These are phyloP conservation scores for Eucommia ulmoides DNA, from an alignment of 257 asterid genomes.

Conservation along the genomic window DNA sequence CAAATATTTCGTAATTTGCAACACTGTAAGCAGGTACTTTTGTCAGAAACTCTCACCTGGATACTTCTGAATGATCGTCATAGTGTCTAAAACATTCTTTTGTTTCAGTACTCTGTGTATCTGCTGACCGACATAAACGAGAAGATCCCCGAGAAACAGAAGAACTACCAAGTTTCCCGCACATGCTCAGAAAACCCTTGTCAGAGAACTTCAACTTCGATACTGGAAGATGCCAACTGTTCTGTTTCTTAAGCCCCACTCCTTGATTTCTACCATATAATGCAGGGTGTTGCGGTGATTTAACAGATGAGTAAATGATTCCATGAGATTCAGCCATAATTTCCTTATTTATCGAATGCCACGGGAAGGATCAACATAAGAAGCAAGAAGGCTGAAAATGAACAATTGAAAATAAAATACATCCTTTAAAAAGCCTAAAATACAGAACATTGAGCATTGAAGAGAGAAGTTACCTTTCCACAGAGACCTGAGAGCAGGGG, in stretches of 20 bases:
- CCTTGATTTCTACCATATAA: slow-evolving; percentile 27
- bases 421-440: too few relatives aligned
- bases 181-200: slow-evolving; percentile 37
- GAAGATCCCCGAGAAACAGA: slow-evolving; percentile 37
- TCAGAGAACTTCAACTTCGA: slow-evolving; percentile 26
- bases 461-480: too few relatives aligned
- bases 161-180: slow-evolving; percentile 27
- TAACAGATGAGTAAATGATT: slow-evolving; percentile 51
- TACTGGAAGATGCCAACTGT: slow-evolving; percentile 27
- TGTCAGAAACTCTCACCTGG: slow-evolving; percentile 55
- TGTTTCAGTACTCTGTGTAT: too few relatives aligned
- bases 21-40: too few relatives aligned
- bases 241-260: slow-evolving; percentile 26
- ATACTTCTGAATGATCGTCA: slow-evolving; percentile 29
- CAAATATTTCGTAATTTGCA: too few relatives aligned
- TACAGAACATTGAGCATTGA: too few relatives aligned
- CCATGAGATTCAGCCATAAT: slow-evolving; percentile 65
- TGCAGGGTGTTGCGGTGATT: slow-evolving; percentile 62
- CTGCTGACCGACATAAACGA: slow-evolving; percentile 45
- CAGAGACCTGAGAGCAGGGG: too few relatives aligned
- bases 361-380: too few relatives aligned
- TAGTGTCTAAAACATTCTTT: slow-evolving; percentile 28
- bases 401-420: too few relatives aligned
- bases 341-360: too few relatives aligned
- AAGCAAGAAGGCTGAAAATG: too few relatives aligned